Evolutionary conservation across 116 monocot genomes (phyloP), one percentile per base, ranked within the genome.

Genomic region (Iris pallida): DNA sequence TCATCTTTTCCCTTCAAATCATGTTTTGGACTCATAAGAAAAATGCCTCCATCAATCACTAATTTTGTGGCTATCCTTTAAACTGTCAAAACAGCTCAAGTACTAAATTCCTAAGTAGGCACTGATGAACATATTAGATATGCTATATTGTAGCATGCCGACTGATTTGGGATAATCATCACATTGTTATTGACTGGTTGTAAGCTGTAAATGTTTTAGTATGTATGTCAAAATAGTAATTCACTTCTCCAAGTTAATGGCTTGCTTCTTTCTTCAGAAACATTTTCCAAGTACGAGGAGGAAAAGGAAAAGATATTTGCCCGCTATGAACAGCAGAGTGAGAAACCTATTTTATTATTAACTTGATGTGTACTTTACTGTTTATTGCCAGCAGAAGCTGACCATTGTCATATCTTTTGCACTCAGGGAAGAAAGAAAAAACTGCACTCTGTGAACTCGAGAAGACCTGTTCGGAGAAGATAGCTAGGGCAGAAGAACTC

Each of bases 391-490:
- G 14, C n/a, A 40, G 16, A 15, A n/a, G 61, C 42, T 45, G 61
- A 61, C 56, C 7, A 42, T 30, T 1, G 4, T 40, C 7, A 12
- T 6, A 61, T 66, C 20, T 57, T 40, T 61, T 18, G 0, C 18
- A 55, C 61, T 7, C 69, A 93, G 93, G 89, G 12, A 93, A 93
- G 72, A 89, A 86, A 71, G 93, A 93, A 14, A 93, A 84, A 61
- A 19, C 71, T 64, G 64, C 75, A 18, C 59, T 89, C 20, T 64
- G 77, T 64, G 86, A 82, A 70, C 72, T 89, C n/a, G 93, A 92
- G 73, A 93, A 82, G 77, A 30, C 75, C n/a, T 86, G 79, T 64
- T 57, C 71, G 13, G 73, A 73, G 16, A 93, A 93, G 78, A 86
- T 93, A 68, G 63, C 84, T 0, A 73, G 55, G 57, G 86, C 93